A percentile compares a stretch with the other conserved stretches of the same genome.
These are phyloP conservation scores for Kodamaea neixiangensis DNA, from an alignment of 805 yeast species.

Conservation along the genomic window DNA sequence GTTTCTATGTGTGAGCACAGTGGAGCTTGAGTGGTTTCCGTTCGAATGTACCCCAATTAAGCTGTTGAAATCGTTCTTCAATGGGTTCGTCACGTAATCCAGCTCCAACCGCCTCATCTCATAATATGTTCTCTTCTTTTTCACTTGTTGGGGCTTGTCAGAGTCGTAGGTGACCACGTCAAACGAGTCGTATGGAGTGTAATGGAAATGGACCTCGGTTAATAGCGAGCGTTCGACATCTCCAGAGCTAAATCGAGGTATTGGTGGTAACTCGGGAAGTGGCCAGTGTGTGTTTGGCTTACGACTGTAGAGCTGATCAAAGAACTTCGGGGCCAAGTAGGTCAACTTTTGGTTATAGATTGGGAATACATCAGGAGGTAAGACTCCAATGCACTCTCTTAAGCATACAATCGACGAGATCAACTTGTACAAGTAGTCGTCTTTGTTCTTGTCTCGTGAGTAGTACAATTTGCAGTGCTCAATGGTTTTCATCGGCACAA, in stretches of 20 bases:
- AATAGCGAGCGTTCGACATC: slow-evolving; percentile 81
- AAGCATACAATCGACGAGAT: slow-evolving; percentile 82
- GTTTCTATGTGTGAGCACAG: slow-evolving; percentile 60
- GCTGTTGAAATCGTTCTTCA: slow-evolving; percentile 49
- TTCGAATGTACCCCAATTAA: slow-evolving; percentile 53
- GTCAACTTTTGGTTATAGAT: slow-evolving; percentile 66
- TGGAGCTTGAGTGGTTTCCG: slow-evolving; percentile 30
- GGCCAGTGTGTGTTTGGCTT: slow-evolving; percentile 56
- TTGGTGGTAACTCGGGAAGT: slow-evolving; percentile 67
- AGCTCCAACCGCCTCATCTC: slow-evolving; percentile 61
- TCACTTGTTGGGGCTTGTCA: slow-evolving; percentile 12
- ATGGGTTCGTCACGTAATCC: slow-evolving; percentile 70
- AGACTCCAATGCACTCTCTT: slow-evolving; percentile 76
- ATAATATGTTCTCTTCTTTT: slow-evolving; percentile 46
- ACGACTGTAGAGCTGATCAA: slow-evolving; percentile 36
- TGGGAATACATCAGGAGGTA: slow-evolving; percentile 80
- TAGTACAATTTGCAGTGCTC: slow-evolving; percentile 73
- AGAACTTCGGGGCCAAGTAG: slow-evolving; percentile 60
- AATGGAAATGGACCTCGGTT: slow-evolving; percentile 70
- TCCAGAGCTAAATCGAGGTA: slow-evolving; percentile 61
- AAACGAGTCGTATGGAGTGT: slow-evolving; percentile 50
- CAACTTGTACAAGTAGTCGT: slow-evolving; percentile 58
- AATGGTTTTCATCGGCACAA: slow-evolving; percentile 76
- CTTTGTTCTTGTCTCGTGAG: slow-evolving; percentile 24
- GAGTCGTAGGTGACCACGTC: slow-evolving; percentile 33